Percentiles rank a stretch among this genome's conserved stretches.
These are phyloP conservation scores for Hypomontagnella monticulosa DNA, from an alignment of 495 filamentous ascomycete genomes.

Conservation along the genomic window DNA sequence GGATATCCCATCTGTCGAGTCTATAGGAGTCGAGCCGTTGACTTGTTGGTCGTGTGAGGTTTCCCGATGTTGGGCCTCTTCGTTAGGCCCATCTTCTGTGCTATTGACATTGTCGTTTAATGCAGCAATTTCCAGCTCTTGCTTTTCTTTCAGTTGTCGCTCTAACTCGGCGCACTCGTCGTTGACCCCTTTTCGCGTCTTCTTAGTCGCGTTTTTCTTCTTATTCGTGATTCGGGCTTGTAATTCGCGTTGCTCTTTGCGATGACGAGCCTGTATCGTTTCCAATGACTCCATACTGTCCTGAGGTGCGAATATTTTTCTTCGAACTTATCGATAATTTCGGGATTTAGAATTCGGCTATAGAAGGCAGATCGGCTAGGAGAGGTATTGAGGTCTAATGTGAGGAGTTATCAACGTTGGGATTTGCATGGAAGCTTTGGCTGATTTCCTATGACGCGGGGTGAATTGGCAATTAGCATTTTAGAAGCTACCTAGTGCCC, in stretches of 20 bases:
- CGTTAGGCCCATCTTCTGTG: slow-evolving; percentile 26
- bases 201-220: slow-evolving; percentile 95
- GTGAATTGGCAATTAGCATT: neutral
- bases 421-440: neutral
- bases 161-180: slow-evolving; percentile 83
- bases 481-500: too few relatives aligned
- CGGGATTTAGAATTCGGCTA: too few relatives aligned
- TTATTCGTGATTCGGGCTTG: slow-evolving; percentile 87
- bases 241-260: slow-evolving; percentile 88
- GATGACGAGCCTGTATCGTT: slow-evolving; percentile 78
- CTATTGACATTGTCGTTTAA: slow-evolving; percentile 56
- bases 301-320: neutral
- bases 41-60: slow-evolving; percentile 28
- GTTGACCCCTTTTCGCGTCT: slow-evolving; percentile 89
- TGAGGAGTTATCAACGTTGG: neutral
- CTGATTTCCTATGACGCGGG: slow-evolving; percentile 17
- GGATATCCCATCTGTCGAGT: slow-evolving; percentile 28
- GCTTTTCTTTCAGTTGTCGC: slow-evolving; percentile 70
- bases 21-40: slow-evolving; percentile 15
- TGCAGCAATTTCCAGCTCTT: slow-evolving; percentile 70
- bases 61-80: slow-evolving; percentile 35
- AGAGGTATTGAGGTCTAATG: too few relatives aligned
- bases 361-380: too few relatives aligned
- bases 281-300: slow-evolving; percentile 66
- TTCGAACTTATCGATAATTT: neutral